These are phyloP conservation scores for Hemerocallis citrina DNA, from an alignment of 106 monocot species.

Conservation along the genomic window DNA sequence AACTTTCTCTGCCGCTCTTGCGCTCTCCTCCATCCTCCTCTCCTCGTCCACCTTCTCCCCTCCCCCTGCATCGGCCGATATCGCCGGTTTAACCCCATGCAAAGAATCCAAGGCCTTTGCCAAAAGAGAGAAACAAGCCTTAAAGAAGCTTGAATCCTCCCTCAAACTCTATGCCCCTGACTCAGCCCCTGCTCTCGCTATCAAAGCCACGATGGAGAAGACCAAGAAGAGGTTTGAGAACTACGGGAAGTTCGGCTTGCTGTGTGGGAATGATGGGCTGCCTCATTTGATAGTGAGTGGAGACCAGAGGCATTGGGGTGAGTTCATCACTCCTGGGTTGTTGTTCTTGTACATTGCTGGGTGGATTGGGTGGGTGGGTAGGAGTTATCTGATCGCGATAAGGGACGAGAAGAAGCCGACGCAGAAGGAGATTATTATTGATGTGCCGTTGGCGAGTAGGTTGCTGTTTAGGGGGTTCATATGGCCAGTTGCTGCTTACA, in stretches of 20 bases:
- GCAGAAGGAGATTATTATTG: slow-evolving; percentile 95
- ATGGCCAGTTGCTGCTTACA: slow-evolving; percentile 96
- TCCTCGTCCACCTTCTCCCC: slow-evolving; percentile 50
- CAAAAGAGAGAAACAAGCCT: slow-evolving; percentile 80
- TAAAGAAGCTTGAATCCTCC: slow-evolving; percentile 67
- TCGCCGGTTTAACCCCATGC: slow-evolving; percentile 90
- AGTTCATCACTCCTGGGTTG: slow-evolving; percentile 88
- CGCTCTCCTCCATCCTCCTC: slow-evolving; percentile 57
- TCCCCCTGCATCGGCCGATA: slow-evolving; percentile 76
- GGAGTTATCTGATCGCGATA: slow-evolving; percentile 90
- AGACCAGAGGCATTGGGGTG: slow-evolving; percentile 90
- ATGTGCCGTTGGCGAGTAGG: slow-evolving; percentile 63
- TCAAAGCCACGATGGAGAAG: slow-evolving; percentile 89
- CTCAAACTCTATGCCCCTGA: slow-evolving; percentile 79
- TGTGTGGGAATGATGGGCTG: slow-evolving; percentile 81
- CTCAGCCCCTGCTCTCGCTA: slow-evolving; percentile 76
- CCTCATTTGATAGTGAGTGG: slow-evolving; percentile 91
- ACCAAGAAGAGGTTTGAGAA: slow-evolving; percentile 87
- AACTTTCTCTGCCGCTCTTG: slow-evolving; percentile 53
- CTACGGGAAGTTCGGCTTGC: slow-evolving; percentile 94
- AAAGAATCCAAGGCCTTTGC: slow-evolving; percentile 95
- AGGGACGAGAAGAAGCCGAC: slow-evolving; percentile 77
- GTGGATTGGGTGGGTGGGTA: slow-evolving; percentile 95
- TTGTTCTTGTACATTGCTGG: slow-evolving; percentile 92
- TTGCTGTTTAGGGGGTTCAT: slow-evolving; percentile 78